Evolutionary conservation across 768 basidiomycete genomes (phyloP), one percentile per base, ranked within the genome.

Genomic region (Dentipellis sp.): DNA sequence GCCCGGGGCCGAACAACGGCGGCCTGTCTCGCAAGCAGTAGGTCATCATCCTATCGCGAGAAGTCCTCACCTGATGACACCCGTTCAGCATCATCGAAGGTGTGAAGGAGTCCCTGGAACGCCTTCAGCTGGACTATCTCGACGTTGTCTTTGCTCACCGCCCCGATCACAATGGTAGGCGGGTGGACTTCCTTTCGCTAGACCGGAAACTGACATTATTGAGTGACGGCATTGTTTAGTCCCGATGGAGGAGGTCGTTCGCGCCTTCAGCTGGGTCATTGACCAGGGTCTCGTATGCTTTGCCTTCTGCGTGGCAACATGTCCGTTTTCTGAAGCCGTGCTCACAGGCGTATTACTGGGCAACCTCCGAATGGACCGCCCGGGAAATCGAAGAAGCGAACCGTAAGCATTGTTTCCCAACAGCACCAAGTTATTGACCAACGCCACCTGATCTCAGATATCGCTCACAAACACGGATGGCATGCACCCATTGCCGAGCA

Each of bases 191-290:
- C 59, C 2, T 48, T 21, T 52, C 10, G 16, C 35, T 10, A 3
- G 7, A 51, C 8, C 46, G 11, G 42, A 38, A 1, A 12, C 36
- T 2, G 8, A 36, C 38, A 19, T 55, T 22, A 19, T 55, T 22
- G 42, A 29, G 4, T 8, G 23, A 42, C 29, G 29, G 29, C 29
- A 29, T 29, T 29, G 29, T 29, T 6, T 47, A 71, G 74, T 70
- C 21, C 73, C 75, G 2, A 73, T 75, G 69, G 79, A 80, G 59
- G 82, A 84, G 66, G 69, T 72, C 46, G 81, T 84, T 55, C 75
- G 82, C 29, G 80, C 78, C 1, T 82, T 84, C 71, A 79, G 78
- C 68, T 73, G 70, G 49, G 66, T 80, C 39, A 78, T 82, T 59
- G 74, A 78, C 51, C 64, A 71, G 42, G 78, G 78, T 58, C 74